Evolutionary conservation across 345 rosid species (phyloP).

Genomic region (Populus deltoides): DNA sequence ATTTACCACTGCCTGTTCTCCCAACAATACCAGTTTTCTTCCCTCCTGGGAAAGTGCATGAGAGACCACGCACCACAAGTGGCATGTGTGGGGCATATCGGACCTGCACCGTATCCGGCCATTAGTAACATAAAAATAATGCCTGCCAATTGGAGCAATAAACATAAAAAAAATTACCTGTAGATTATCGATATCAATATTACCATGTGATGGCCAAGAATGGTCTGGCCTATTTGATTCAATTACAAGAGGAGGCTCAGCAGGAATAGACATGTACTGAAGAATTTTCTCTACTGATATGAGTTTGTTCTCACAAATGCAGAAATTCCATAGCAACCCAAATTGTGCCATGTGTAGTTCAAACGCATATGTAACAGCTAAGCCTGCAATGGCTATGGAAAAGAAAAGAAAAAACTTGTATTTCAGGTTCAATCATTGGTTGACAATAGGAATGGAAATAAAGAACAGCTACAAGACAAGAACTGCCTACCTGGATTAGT

Average conservation of each 20-base stretch:
- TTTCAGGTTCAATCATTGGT: constrained; percentile 5
- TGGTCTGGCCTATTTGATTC: constrained; percentile 47
- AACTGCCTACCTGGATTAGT: constrained; percentile 58
- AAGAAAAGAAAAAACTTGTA: neutral
- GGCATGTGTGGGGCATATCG: constrained; percentile 81
- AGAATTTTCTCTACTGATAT: constrained; percentile 85
- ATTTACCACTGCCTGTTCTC: constrained; percentile 89
- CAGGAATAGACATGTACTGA: constrained; percentile 61
- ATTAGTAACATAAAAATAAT: neutral
- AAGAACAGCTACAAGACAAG: neutral
- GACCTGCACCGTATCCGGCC: constrained; percentile 38
- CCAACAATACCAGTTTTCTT: constrained; percentile 85
- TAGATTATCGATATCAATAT: constrained; percentile 49
- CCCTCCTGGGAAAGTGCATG: constrained; percentile 75
- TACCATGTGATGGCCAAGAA: constrained; percentile 69
- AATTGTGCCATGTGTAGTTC: constrained; percentile 67
- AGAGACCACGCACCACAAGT: constrained; percentile 67
- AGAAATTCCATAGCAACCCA: constrained; percentile 62
- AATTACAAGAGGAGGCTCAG: constrained; percentile 69
- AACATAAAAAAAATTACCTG: constrained; percentile 45
- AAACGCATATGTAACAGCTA: constrained; percentile 82
- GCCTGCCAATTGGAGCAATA: neutral
- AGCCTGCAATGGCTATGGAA: constrained; percentile 67
- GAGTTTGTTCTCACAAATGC: constrained; percentile 68
- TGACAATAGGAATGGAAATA: neutral